Base-by-base conservation (phyloP, 73 alveolate genomes). In the Tetrahymena borealis region DNA sequence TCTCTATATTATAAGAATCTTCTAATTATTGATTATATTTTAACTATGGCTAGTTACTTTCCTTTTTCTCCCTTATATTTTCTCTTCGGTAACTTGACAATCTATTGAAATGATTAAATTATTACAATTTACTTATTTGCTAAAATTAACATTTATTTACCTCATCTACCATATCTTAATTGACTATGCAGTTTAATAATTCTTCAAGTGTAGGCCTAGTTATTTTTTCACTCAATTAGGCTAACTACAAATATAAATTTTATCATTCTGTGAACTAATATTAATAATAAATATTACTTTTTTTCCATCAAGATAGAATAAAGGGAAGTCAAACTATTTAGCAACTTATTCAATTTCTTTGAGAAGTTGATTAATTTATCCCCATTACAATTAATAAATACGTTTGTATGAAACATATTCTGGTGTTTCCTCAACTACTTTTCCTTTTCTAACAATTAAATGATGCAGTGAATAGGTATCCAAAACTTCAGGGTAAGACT, bases 1-100 rank as follows among this genome's bases (percentile, higher is more conserved):
- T 97, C 99, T 38, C 95, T 94, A 12, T 91, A 41, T 20, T 98
- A 96, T 77, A 96, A 95, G 90, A 90, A 96, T 95, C 91, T 95
- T 36, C 98, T 78, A 97, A 97, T 96, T 40, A 91, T 93, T 92
- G 96, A 95, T 90, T 97, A 94, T n/a, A 97, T 95, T 13, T 93
- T 91, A 13, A 97, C 92, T 15, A 96, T 97, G 18, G 99, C 99
- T 78, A 90, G 38, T 40, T 78, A 94, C 33, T 95, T 96, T 37
- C 99, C 99, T 16, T 91, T 40, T 24, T 95, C 96, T 18, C 98
- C 98, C 35, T 94, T 94, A 91, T 94, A 97, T 96, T 94, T 95
- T 33, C 96, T 40, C 39, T 94, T 77, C 10, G 99, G 99, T 33
- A 97, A 20, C 85, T 60, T 60, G 85, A 60, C 85, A 20, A 60